Base-by-base conservation (phyloP, 2,329 filamentous ascomycete genomes). In the Bimuria novae-zelandiae region DNA sequence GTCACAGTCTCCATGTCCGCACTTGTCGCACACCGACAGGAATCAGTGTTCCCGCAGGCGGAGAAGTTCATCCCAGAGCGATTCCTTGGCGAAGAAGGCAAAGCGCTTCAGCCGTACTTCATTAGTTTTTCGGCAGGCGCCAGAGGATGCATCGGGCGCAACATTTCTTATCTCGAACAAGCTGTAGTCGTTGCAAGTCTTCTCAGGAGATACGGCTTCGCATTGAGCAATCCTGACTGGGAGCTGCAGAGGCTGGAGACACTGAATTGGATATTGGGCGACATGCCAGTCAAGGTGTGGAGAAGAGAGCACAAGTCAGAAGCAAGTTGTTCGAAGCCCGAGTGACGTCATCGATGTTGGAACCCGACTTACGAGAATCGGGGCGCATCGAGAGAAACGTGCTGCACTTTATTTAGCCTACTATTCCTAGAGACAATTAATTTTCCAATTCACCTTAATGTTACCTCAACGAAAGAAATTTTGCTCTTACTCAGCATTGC, bases 11-110 rank as follows among this genome's bases (percentile, higher is more conserved):
- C 65, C 41, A 60, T 69, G 56, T 78, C 78, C 6, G 77, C 81
- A 7, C 82, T 81, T 57, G 79, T 81, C 2, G 75, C 82, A 7
- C 82, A 65, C 54, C 61, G 60, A 43, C 56, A 66, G 4, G 56
- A 63, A 19, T 51, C 52, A 2, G 61, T 65, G 22, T 75, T 71
- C 37, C 59, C 60, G 11, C 57, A 70, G 23, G 64, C 71, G n/a
- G 62, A 69, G 23, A 56, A 60, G 35, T 73, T 64, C 30, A 60
- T 69, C 30, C 71, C 73, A 0, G 72, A 74, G 55, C 61, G 73
- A n/a, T 75, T 67, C 64, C 56, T 79, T 4, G 62, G 66, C 4
- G 69, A 74, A 25, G 62, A 65, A 37, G 66, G 65, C 29, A 69
- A 68, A 49, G 51, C 59, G 7, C 51, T 69, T 1, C 66, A 69